Evolutionary conservation across 2,329 filamentous ascomycete species (phyloP).

Genomic region (Cladophialophora yegresii): DNA sequence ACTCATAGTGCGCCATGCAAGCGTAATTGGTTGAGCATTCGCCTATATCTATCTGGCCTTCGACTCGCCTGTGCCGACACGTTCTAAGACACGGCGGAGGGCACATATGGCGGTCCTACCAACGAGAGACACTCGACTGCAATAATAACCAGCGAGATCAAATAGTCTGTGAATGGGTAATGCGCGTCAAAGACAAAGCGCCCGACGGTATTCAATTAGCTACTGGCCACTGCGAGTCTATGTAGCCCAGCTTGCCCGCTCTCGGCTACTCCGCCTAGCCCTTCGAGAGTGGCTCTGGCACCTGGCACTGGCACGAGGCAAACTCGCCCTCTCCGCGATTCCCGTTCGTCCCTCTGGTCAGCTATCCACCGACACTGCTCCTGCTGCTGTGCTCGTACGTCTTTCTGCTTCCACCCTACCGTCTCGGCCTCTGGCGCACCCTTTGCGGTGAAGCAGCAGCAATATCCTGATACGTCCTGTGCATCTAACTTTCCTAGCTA

Average conservation of each 20-base stretch:
- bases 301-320: constrained; percentile 13
- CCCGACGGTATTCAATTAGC: constrained; percentile 8
- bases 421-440: constrained; percentile 10
- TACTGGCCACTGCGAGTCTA: neutral
- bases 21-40: neutral
- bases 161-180: constrained; percentile 2
- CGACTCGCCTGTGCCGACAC: neutral
- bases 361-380: constrained; percentile 22
- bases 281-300: constrained; percentile 12
- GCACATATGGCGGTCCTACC: neutral
- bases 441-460: constrained; percentile 5
- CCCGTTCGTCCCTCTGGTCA: constrained; percentile 23
- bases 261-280: constrained; percentile 31
- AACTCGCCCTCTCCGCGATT: constrained; percentile 25
- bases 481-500: constrained; percentile 2
- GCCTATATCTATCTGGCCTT: constrained; percentile 1
- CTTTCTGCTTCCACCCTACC: constrained; percentile 12
- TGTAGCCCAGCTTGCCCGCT: constrained; percentile 24
- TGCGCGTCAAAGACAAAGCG: constrained; percentile 2
- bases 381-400: constrained; percentile 6
- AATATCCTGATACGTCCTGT: constrained; percentile 6
- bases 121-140: constrained; percentile 3
- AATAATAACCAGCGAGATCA: constrained; percentile 1
- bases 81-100: neutral
- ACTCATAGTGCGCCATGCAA: neutral